Conservation (phyloP, 306 rosid species). For the Potentilla sterilis region DNA sequence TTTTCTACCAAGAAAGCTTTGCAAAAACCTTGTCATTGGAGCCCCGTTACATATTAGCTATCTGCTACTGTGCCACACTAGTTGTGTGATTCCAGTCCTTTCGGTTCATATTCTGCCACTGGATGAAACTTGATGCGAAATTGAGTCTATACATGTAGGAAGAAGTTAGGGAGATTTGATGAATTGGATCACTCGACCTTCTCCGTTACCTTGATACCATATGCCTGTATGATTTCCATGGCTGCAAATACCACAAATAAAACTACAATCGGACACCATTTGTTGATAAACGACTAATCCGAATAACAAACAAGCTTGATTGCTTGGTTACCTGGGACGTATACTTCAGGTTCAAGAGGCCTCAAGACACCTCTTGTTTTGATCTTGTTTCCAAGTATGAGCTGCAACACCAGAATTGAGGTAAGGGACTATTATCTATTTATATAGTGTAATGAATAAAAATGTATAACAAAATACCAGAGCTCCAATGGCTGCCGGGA, state of each 20-base stretch:
- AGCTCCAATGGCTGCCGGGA: slow-evolving; percentile 87
- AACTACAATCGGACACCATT: neutral
- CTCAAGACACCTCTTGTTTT: slow-evolving; percentile 89
- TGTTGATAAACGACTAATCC: neutral
- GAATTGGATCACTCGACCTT: slow-evolving; percentile 42
- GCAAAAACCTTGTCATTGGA: slow-evolving; percentile 10
- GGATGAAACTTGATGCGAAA: neutral
- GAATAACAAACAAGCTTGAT: slow-evolving; percentile 15
- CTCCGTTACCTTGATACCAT: slow-evolving; percentile 83
- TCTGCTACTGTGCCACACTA: neutral
- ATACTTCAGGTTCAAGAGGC: slow-evolving; percentile 77
- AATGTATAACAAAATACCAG: slow-evolving; percentile 46
- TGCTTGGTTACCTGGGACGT: slow-evolving; percentile 60
- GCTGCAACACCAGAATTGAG: slow-evolving; percentile 47
- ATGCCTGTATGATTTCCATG: slow-evolving; percentile 68
- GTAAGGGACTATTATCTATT: neutral
- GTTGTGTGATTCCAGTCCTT: neutral
- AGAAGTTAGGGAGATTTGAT: neutral
- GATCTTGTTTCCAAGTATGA: slow-evolving; percentile 72
- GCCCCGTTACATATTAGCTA: neutral
- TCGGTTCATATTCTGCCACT: neutral
- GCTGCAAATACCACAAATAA: slow-evolving; percentile 45
- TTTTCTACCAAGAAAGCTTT: neutral
- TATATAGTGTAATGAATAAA: neutral
- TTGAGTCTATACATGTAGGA: neutral